Evolutionary conservation across 352 stramenopile species (phyloP).

Genomic region (Ophiocytium majus): DNA sequence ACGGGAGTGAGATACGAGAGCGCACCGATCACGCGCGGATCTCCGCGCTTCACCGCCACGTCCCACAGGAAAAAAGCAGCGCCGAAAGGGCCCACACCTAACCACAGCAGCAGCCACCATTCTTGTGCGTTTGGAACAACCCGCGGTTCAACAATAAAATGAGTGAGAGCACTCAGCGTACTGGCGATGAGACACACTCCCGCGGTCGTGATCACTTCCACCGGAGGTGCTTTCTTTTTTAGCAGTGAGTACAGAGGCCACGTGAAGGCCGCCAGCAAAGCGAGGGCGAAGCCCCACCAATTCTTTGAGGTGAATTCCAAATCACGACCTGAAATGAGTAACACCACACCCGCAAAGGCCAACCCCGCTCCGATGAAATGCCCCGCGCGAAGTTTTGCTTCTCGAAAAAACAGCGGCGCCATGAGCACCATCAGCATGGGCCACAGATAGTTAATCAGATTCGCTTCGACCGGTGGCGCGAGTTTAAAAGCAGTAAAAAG

Average conservation of each 20-base stretch:
- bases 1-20: background rate
- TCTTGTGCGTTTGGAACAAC: background rate
- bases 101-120: background rate
- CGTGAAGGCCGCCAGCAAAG: background rate
- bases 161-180: background rate
- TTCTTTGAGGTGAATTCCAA: background rate
- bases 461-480: background rate
- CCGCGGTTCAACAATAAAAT: background rate
- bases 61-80: background rate
- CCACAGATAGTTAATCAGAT: slow-evolving; percentile 10
- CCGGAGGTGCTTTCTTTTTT: background rate
- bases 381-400: background rate
- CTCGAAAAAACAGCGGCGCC: background rate
- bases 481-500: background rate
- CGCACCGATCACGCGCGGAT: background rate
- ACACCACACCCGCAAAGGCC: background rate
- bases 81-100: background rate
- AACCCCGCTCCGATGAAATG: background rate
- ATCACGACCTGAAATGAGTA: background rate
- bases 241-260: background rate
- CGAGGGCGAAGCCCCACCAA: background rate
- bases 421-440: background rate
- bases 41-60: background rate
- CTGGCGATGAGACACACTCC: background rate
- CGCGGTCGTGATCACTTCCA: background rate